Percentiles rank a stretch among this genome's conserved stretches.
phyloP scores from a whole-genome alignment of 129 eudicot species.

The Calendula officinalis region DNA sequence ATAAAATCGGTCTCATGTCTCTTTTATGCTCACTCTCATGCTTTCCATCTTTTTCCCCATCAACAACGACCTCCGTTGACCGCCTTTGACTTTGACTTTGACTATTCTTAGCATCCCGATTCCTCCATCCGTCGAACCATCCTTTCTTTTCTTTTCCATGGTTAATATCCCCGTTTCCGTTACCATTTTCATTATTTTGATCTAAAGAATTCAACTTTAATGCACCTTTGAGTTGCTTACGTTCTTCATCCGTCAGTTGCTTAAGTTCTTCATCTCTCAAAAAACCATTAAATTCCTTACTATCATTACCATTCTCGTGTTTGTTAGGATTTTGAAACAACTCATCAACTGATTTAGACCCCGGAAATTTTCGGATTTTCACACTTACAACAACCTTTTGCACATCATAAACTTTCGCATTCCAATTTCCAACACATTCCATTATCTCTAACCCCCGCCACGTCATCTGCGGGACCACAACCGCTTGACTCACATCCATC shows the following conservation, averaged over 20 bases:
- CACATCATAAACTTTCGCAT: constrained; percentile 46
- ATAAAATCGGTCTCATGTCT: constrained; percentile 77
- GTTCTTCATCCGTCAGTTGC: too few species aligned
- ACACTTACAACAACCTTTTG: constrained; percentile 41
- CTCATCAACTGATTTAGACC: constrained; percentile 36
- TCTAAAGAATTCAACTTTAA: constrained; percentile 31
- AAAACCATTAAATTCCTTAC: constrained; percentile 34
- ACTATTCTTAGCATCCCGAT: constrained; percentile 33
- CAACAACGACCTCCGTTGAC: constrained; percentile 1
- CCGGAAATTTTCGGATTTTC: constrained; percentile 35
- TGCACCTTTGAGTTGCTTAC: constrained; percentile 41
- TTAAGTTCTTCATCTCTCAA: constrained; percentile 37
- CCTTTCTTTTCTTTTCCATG: constrained; percentile 41
- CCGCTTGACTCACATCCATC: constrained; percentile 42
- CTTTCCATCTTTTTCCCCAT: constrained; percentile 39
- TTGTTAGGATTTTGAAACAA: too few species aligned
- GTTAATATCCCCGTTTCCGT: constrained; percentile 20
- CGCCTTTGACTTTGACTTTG: constrained; percentile 25
- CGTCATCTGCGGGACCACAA: constrained; percentile 45
- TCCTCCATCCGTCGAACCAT: constrained; percentile 52
- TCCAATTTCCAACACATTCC: constrained; percentile 39
- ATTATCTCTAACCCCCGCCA: constrained; percentile 42
- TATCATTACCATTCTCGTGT: constrained; percentile 25
- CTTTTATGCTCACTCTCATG: constrained; percentile 73
- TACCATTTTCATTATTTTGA: constrained; percentile 16